Percentiles rank a stretch among this genome's conserved stretches.
Conservation (phyloP, 805 yeast species). For the Myxozyma neglecta region DNA sequence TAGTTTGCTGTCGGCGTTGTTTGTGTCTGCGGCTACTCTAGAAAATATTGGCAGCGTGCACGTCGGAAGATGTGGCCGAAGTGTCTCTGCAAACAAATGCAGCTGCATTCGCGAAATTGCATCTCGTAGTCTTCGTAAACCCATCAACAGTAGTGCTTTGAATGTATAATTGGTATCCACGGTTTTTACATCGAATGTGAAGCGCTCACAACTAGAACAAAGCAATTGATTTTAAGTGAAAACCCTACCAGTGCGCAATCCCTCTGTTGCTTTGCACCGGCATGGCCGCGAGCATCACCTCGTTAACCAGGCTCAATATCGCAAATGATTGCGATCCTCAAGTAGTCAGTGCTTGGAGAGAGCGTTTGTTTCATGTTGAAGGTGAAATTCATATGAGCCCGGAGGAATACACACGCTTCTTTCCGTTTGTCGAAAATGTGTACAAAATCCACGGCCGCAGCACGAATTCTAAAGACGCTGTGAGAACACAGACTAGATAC, state of each 20-base stretch:
- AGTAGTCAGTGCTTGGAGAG: slow-evolving; percentile 17
- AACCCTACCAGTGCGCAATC: no score
- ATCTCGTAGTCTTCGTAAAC: slow-evolving; percentile 5
- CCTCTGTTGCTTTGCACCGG: not conserved
- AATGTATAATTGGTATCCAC: not conserved
- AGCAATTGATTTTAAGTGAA: no score
- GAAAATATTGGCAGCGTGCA: slow-evolving; percentile 22
- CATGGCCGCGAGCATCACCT: not conserved
- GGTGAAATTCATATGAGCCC: slow-evolving; percentile 19
- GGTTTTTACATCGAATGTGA: not conserved
- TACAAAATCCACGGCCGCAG: slow-evolving; percentile 28
- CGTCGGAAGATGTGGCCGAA: slow-evolving; percentile 23
- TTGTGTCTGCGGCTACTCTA: no score
- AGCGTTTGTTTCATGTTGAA: slow-evolving; percentile 14
- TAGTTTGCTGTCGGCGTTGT: not conserved
- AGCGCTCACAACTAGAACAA: not conserved
- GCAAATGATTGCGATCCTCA: not conserved
- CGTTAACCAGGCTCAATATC: not conserved
- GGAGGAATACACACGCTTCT: slow-evolving; percentile 14
- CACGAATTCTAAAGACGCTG: slow-evolving; percentile 24
- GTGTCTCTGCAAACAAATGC: slow-evolving; percentile 16
- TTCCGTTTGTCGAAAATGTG: slow-evolving; percentile 24
- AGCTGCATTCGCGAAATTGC: slow-evolving; percentile 15
- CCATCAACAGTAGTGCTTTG: not conserved
- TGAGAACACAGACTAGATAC: slow-evolving; percentile 19